Evolutionary conservation across 2,329 filamentous ascomycete species (phyloP).

Genomic region (Pezicula neosporulosa): DNA sequence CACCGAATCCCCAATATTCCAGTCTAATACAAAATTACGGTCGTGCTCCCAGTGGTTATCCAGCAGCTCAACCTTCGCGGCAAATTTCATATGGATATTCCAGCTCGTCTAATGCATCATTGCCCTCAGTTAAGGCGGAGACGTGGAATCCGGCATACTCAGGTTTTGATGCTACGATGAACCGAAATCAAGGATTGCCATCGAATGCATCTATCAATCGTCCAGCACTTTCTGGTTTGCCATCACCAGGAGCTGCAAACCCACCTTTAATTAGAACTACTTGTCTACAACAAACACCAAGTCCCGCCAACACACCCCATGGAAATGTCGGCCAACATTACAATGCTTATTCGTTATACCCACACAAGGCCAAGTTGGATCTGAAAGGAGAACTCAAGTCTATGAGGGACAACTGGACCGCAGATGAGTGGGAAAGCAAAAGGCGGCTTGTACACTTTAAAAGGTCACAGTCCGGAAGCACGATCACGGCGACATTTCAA

Average conservation of each 20-base stretch:
- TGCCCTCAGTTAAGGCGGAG: slow-evolving; percentile 39
- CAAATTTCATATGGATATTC: slow-evolving; percentile 38
- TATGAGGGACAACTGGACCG: slow-evolving; percentile 81
- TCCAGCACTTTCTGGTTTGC: slow-evolving; percentile 16
- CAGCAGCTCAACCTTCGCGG: slow-evolving; percentile 33
- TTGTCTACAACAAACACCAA: slow-evolving; percentile 54
- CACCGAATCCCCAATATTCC: slow-evolving; percentile 42
- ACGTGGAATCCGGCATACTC: slow-evolving; percentile 47
- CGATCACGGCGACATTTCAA: slow-evolving; percentile 76
- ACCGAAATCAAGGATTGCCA: slow-evolving; percentile 38
- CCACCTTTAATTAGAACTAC: slow-evolving; percentile 66
- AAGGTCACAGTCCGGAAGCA: slow-evolving; percentile 76
- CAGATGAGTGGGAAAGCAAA: slow-evolving; percentile 75
- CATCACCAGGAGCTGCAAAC: slow-evolving; percentile 33
- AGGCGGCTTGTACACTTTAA: slow-evolving; percentile 86
- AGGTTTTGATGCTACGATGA: slow-evolving; percentile 36
- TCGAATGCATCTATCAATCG: slow-evolving; percentile 21
- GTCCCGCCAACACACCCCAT: slow-evolving; percentile 41
- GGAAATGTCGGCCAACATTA: slow-evolving; percentile 24
- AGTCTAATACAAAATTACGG: slow-evolving; percentile 30
- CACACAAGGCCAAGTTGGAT: slow-evolving; percentile 78
- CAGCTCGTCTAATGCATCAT: slow-evolving; percentile 34
- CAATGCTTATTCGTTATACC: slow-evolving; percentile 63
- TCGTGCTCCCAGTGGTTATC: slow-evolving; percentile 31
- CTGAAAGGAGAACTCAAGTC: slow-evolving; percentile 79